phyloP scores from a whole-genome alignment of 176 grass and related monocot genomes.

The Dendrocalamus sinicus region DNA sequence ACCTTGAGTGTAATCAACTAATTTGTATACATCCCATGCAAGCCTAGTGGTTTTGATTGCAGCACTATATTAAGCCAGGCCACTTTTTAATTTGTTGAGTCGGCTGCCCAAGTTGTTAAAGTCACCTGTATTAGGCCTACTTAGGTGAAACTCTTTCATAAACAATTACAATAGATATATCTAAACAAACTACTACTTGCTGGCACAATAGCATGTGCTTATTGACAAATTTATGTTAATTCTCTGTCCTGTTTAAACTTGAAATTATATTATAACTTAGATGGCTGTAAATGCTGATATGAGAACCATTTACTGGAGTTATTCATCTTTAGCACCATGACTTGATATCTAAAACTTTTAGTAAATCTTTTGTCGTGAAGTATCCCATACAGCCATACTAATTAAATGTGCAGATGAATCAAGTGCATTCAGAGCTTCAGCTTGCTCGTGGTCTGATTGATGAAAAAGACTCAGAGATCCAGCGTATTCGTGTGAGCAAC shows the following conservation, averaged over 20 bases:
- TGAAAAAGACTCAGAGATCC: constrained; percentile 82
- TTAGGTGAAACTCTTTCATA: background rate
- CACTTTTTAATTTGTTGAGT: background rate
- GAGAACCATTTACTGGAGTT: constrained; percentile 2
- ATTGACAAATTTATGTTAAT: constrained; percentile 10
- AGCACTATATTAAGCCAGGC: background rate
- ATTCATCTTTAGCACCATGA: constrained; percentile 12
- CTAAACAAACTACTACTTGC: background rate
- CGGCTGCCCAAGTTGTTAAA: background rate
- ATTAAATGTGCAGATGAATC: constrained; percentile 79
- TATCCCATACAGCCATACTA: constrained; percentile 3
- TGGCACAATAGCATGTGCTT: background rate
- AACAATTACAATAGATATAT: constrained; percentile 2
- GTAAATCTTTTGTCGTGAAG: background rate
- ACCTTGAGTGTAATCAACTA: background rate
- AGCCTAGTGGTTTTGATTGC: background rate
- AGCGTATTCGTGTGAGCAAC: constrained; percentile 78
- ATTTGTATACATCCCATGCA: background rate
- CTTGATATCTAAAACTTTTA: background rate
- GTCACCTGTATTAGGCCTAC: background rate
- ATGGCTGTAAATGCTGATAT: background rate
- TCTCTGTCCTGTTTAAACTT: background rate
- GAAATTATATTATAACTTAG: background rate
- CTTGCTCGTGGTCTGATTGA: constrained; percentile 84
- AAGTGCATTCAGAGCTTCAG: constrained; percentile 89